A percentile compares a stretch with the other conserved stretches of the same genome.
phyloP scores from a whole-genome alignment of 2,329 filamentous ascomycete genomes.

The Beauveria pseudobassiana region DNA sequence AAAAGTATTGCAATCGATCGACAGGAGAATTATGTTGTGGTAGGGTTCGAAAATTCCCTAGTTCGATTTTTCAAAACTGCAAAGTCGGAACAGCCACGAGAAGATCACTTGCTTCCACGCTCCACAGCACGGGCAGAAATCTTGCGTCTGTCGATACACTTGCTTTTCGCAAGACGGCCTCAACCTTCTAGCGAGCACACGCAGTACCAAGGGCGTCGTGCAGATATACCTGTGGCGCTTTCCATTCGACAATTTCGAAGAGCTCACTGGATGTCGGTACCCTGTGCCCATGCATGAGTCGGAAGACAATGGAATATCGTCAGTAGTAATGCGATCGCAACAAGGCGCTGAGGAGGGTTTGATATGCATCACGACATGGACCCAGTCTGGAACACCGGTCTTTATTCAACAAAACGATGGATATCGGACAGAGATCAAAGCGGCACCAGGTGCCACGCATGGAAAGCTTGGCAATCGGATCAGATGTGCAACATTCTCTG shows the following conservation, averaged over 20 bases:
- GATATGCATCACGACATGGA: constrained; percentile 34
- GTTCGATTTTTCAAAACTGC: constrained; percentile 33
- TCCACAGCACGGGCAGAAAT: constrained; percentile 26
- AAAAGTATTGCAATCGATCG: constrained; percentile 31
- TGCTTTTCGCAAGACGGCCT: constrained; percentile 31
- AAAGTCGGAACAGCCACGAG: constrained; percentile 25
- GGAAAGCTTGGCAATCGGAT: constrained; percentile 31
- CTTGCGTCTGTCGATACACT: constrained; percentile 33
- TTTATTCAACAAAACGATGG: constrained; percentile 31
- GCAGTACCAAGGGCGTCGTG: constrained; percentile 28
- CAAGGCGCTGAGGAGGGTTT: constrained; percentile 26
- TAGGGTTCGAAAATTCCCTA: constrained; percentile 32
- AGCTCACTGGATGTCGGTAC: constrained; percentile 29
- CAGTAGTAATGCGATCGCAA: constrained; percentile 28
- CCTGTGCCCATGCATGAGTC: constrained; percentile 32
- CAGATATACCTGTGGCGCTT: constrained; percentile 31
- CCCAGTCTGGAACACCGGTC: constrained; percentile 32
- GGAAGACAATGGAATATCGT: constrained; percentile 32
- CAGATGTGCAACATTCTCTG: constrained; percentile 31
- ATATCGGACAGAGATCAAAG: constrained; percentile 26
- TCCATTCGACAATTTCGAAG: constrained; percentile 28
- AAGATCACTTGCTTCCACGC: constrained; percentile 28
- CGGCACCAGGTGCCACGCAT: constrained; percentile 21
- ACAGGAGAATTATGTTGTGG: constrained; percentile 31
- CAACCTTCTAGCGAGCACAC: constrained; percentile 30